Base-by-base conservation (phyloP, 139 green algal genomes). In the Chlorella sp. region DNA sequence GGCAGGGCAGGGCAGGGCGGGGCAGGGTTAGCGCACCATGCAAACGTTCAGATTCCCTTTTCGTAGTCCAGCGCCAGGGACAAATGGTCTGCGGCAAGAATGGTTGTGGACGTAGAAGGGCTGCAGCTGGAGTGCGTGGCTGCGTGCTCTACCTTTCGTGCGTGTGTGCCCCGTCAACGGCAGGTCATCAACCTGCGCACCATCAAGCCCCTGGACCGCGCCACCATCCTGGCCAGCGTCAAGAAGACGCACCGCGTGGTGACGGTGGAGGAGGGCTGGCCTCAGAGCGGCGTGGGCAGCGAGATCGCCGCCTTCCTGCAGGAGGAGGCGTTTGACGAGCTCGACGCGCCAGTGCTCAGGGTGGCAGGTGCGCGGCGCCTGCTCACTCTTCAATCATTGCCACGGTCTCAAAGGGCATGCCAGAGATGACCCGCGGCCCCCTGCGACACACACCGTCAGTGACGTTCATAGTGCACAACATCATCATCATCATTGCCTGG, bases 231-330 rank as follows among this genome's bases (percentile, higher is more conserved):
- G 1, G 78, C 80, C 3, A 93, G 81, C 3, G 85, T 98, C 23
- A 67, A 71, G 51, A 98, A 98, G 82, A 99, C 96, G 27, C 64
- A 70, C 64, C 32, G 51, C 5, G 66, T 63, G 5, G 60, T 97
- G 2, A 82, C 98, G 24, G 93, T 98, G 27, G 95, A 99, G 87
- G 95, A 99, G 89, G 95, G 95, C 30, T 99, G 95, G 95, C 95
- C 95, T 24, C 91, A 97, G 79, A 85, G 79, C 29, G 96, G 96
- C 67, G 78, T 99, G 60, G 91, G 86, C 24, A 75, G 87, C 3
- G 93, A 97, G 85, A 92, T 97, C 67, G 78, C 86, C 5, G 83
- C 91, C 2, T 71, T 93, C 35, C 87, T 93, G 22, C 90, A 91
- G 82, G 96, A 99, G 84, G 83, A 94, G 33, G 88, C 77, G 34